Base-by-base conservation (phyloP, 345 rosid species). In the Salix viminalis region DNA sequence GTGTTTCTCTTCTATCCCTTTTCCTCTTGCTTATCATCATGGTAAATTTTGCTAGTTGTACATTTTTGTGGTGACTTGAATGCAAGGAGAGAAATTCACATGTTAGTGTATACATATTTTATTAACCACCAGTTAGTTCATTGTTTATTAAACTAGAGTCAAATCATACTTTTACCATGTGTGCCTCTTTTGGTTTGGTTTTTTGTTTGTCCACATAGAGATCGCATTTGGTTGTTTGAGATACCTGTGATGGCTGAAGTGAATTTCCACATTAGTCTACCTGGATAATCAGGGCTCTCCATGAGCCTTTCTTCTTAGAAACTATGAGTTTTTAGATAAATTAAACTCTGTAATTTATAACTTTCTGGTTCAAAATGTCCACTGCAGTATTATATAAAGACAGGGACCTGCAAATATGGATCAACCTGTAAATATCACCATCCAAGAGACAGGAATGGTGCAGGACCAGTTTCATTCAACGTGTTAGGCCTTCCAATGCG, bases 331-430 rank as follows among this genome's bases (percentile, higher is more conserved):
- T 54, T 37, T 37, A 36, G 39, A 66, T 50, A n/a, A 37, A 32
- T 65, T 52, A 32, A 58, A 30, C 15, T 18, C 60, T 77, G 34
- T 79, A 73, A 72, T 75, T 16, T 56, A 14, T 24, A 56, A 1
- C 19, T 12, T 69, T 54, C 32, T 34, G 41, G 14, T 66, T 61
- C 42, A 19, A 61, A 75, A 64, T 70, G 50, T 75, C 64, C 6
- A 60, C 73, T 74, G 85, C 89, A 92, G 95, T 92, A 89, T 80
- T 92, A 76, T 85, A 68, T 92, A 61, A 92, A 88, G 90, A 92
- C 97, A 54, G 97, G 97, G 66, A 90, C 94, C 39, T 92, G 97
- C 87, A 91, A 90, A 81, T 92, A 89, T 75, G 97, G 95, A 66
- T 58, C 91, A 42, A 88, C 95, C 14, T 92, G 97, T 85, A 92